A percentile compares a stretch with the other conserved stretches of the same genome.
Conservation (phyloP, 495 filamentous ascomycete genomes). For the Viridothelium virens region DNA sequence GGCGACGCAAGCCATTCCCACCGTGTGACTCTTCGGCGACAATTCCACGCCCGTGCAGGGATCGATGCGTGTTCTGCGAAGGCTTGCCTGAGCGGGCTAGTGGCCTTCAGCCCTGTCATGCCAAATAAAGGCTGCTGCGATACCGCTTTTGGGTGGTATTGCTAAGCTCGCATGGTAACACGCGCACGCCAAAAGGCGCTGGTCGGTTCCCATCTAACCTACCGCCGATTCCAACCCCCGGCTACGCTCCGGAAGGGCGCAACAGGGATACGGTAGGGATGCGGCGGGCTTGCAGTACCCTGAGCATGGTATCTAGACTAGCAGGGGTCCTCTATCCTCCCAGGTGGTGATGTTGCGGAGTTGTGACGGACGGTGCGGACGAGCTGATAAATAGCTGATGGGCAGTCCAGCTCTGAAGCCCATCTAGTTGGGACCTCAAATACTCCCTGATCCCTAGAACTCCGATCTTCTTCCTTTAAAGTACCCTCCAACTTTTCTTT, state of each 20-base stretch:
- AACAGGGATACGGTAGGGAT: conserved; percentile 3
- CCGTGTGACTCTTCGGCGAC: conserved; percentile 1
- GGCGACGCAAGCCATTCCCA: not conserved
- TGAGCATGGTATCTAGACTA: conserved; percentile 5
- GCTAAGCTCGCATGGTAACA: conserved; percentile 6
- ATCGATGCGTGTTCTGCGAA: not conserved
- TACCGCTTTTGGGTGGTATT: conserved; percentile 2
- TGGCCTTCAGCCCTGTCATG: not conserved
- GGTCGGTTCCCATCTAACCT: conserved; percentile 6
- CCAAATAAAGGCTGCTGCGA: conserved; percentile 9
- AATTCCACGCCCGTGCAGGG: conserved; percentile 2
- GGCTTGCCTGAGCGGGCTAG: conserved; percentile 7
- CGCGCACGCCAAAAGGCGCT: not conserved
- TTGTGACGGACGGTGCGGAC: conserved; percentile 4
- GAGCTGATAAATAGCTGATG: conserved; percentile 12
- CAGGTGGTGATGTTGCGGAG: conserved; percentile 7
- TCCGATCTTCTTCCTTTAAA: not conserved
- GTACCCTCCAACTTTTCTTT: not conserved
- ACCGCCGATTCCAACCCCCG: conserved; percentile 10
- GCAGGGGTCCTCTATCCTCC: conserved; percentile 10
- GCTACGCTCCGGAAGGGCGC: not conserved
- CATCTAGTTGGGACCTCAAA: conserved; percentile 7
- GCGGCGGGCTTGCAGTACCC: conserved; percentile 5
- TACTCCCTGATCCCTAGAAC: not conserved
- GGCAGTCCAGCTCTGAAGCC: not conserved